These are phyloP conservation scores for Emericellopsis atlantica DNA, from an alignment of 2,329 filamentous ascomycete genomes.

Conservation along the genomic window DNA sequence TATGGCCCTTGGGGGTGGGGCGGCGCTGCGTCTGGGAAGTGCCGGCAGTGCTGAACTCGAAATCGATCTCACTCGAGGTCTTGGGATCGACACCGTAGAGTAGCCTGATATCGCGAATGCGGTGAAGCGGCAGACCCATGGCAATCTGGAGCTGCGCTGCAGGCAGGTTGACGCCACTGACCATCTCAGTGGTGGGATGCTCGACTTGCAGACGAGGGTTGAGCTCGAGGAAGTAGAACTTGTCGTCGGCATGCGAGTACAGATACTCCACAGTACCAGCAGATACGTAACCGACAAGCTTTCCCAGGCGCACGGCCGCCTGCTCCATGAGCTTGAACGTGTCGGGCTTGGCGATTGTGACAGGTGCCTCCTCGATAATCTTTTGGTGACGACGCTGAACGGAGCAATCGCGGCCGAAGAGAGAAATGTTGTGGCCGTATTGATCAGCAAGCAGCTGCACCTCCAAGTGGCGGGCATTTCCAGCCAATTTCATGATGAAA, in stretches of 20 bases:
- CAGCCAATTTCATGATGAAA: conserved; percentile 99
- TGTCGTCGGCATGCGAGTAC: conserved; percentile 94
- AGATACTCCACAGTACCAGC: conserved; percentile 98
- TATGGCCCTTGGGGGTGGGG: conserved; percentile 90
- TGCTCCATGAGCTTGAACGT: conserved; percentile 97
- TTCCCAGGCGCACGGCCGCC: conserved; percentile 85
- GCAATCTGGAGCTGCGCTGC: conserved; percentile 97
- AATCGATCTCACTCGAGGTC: conserved; percentile 79
- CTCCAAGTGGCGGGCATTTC: conserved; percentile 91
- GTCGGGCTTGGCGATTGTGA: conserved; percentile 79
- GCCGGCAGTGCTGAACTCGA: conserved; percentile 81
- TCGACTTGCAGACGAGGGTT: conserved; percentile 99
- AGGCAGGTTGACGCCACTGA: conserved; percentile 91
- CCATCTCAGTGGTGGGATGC: conserved; percentile 99
- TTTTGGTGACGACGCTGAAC: conserved; percentile 98
- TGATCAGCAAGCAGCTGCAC: conserved; percentile 96
- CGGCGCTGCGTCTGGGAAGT: conserved; percentile 77
- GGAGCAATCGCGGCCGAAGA: conserved; percentile 97
- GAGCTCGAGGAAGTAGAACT: conserved; percentile 98
- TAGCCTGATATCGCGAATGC: conserved; percentile 90
- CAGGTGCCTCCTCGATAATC: conserved; percentile 97
- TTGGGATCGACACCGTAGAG: conserved; percentile 93
- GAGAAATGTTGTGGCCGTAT: conserved; percentile 98
- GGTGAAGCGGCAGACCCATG: conserved; percentile 93
- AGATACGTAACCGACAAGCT: conserved; percentile 93